phyloP scores from a whole-genome alignment of 139 green algal genomes.

The Parachlorella kessleri region DNA sequence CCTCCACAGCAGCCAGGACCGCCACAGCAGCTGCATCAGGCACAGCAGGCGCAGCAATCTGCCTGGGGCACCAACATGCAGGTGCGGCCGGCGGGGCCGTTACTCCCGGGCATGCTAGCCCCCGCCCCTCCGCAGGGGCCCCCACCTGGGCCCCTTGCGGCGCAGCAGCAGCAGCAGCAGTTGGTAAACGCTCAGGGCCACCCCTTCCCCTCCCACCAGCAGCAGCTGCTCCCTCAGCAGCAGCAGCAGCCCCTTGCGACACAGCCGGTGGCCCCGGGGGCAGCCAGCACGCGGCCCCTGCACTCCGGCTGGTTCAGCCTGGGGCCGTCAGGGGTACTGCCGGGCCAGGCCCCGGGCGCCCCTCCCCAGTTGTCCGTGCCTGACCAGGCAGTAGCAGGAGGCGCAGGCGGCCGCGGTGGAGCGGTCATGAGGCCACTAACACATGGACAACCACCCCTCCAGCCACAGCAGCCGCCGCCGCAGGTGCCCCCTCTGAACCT shows the following conservation, averaged over 20 bases:
- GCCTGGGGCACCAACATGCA: slow-evolving; percentile 15
- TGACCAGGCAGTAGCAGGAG: background rate
- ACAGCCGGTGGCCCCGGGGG: too few species aligned
- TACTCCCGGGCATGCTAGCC: slow-evolving; percentile 7
- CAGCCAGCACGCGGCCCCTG: too few species aligned
- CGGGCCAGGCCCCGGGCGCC: too few species aligned
- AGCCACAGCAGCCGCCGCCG: background rate
- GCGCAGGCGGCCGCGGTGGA: background rate
- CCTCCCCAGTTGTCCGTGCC: too few species aligned
- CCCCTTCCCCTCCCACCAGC: background rate
- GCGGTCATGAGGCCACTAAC: too few species aligned
- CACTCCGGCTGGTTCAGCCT: too few species aligned
- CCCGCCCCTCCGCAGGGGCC: background rate
- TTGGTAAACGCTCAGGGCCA: background rate
- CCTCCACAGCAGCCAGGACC: background rate
- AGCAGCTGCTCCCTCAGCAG: background rate
- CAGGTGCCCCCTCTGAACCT: too few species aligned
- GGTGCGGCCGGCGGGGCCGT: background rate
- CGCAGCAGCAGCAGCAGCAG: background rate
- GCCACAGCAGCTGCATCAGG: slow-evolving; percentile 13
- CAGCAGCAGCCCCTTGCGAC: too few species aligned
- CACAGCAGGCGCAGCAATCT: slow-evolving; percentile 13
- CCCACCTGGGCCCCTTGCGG: background rate
- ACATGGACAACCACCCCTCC: background rate
- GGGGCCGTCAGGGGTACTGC: too few species aligned